phyloP scores from a whole-genome alignment of 257 asterid genomes.

The Ilex asprella region DNA sequence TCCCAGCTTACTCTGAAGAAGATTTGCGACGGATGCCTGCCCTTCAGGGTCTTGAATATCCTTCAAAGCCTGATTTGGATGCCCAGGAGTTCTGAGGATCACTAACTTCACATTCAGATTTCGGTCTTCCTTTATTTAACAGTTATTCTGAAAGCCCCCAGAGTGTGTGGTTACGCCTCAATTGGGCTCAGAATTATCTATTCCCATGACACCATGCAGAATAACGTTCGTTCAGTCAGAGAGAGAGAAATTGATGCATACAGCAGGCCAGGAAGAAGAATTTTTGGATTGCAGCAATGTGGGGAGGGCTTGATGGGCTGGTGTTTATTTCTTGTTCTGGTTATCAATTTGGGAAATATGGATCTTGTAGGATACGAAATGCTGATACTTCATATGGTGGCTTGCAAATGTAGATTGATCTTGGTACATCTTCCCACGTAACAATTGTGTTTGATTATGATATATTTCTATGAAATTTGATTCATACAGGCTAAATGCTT shows the following conservation, averaged over 20 bases:
- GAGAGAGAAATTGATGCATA: background rate
- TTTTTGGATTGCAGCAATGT: background rate
- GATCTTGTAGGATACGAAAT: slow-evolving; percentile 7
- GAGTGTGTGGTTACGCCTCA: background rate
- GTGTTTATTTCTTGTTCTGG: too few relatives aligned
- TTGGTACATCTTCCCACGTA: too few relatives aligned
- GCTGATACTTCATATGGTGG: background rate
- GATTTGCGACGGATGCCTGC: slow-evolving; percentile 61
- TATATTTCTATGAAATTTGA: too few relatives aligned
- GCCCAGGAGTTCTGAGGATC: slow-evolving; percentile 34
- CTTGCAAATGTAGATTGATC: too few relatives aligned
- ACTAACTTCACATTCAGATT: background rate
- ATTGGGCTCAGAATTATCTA: too few relatives aligned
- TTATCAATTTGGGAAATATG: background rate
- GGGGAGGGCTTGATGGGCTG: background rate
- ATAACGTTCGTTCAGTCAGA: background rate
- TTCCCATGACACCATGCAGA: too few relatives aligned
- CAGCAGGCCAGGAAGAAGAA: background rate
- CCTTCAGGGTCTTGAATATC: slow-evolving; percentile 62
- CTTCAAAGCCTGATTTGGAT: slow-evolving; percentile 49
- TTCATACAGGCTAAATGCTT: too few relatives aligned
- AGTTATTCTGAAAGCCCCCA: background rate
- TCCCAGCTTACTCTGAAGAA: slow-evolving; percentile 56
- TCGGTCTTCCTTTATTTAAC: background rate
- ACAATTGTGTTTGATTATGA: too few relatives aligned